Base-by-base conservation (phyloP, 495 filamentous ascomycete species). In the Ramalina peruviana region DNA sequence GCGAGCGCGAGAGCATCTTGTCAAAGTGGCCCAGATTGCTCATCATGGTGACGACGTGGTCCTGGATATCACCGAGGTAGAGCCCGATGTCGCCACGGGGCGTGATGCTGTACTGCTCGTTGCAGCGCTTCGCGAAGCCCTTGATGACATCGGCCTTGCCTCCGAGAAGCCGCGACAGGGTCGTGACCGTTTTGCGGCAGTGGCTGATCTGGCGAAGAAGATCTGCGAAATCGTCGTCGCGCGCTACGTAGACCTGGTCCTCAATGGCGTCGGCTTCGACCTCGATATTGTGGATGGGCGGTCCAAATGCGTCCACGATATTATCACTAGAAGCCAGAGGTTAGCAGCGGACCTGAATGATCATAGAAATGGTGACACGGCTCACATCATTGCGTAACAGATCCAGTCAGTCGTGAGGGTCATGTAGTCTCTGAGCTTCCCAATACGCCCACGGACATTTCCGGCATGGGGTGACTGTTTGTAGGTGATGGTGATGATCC, bases 21-120 rank as follows among this genome's bases (percentile, higher is more conserved):
- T 98, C 93, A 57, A 92, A 96, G 61, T 98, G 92, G 10, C 78
- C 80, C 47, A 98, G 68, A 64, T 94, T 98, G 55, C 81, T 85
- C 78, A 94, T 93, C 92, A 97, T 96, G 52, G 92, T 97, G 30
- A 98, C 86, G 33, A 98, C 90, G 73, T 98, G 92, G 67, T 98
- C 92, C 63, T 98, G 92, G 53, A 97, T 94, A 70, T 98, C 92
- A 53, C 86, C 85, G 3, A 98, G 72, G 60, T 97, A 98, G 52
- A 98, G 75, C 13, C 89, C 92, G 58, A 98, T 94, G 62, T 98
- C 92, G 64, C 87, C 88, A 23, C 87, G 83, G 0, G 92, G 92
- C 12, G 92, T 93, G 43, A 96, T 82, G 55, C 85, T 81, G 72
- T 92, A 97, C 53, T 94, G 84, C 57, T 94, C 88, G 65, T 95